Percentiles rank a stretch among this genome's conserved stretches.
Evolutionary conservation across 2,329 filamentous ascomycete genomes (phyloP).

Genomic region (Incumbomyces lentus): DNA sequence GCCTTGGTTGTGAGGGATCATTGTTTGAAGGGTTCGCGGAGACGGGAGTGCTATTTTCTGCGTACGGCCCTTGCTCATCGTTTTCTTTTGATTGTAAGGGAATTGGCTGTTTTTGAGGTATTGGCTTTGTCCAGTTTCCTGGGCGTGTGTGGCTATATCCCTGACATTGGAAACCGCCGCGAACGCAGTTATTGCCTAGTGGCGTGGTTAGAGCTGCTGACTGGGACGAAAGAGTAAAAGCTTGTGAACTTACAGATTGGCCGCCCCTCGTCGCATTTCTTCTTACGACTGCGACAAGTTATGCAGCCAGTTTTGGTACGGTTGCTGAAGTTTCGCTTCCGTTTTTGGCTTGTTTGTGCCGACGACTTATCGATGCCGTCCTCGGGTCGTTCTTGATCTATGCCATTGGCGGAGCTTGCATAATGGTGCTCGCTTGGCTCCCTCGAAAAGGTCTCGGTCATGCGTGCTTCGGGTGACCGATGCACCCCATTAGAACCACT

Average conservation of each 20-base stretch:
- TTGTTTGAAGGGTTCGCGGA: slow-evolving; percentile 33
- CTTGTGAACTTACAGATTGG: slow-evolving; percentile 64
- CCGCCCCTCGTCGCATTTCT: slow-evolving; percentile 94
- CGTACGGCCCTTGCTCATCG: slow-evolving; percentile 8
- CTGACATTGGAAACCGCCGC: slow-evolving; percentile 81
- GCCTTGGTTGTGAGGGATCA: slow-evolving; percentile 22
- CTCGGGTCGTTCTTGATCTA: slow-evolving; percentile 26
- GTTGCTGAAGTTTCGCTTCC: slow-evolving; percentile 65
- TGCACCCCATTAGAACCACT: slow-evolving; percentile 1
- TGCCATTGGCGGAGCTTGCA: slow-evolving; percentile 28
- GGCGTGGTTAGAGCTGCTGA: slow-evolving; percentile 5
- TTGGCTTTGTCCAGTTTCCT: slow-evolving; percentile 62
- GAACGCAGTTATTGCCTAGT: slow-evolving; percentile 75
- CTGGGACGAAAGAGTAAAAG: slow-evolving; percentile 2
- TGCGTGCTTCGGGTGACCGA: slow-evolving; percentile 6
- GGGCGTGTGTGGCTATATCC: slow-evolving; percentile 70
- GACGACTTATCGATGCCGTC: slow-evolving; percentile 25
- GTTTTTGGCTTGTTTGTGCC: slow-evolving; percentile 31
- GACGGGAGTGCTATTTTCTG: slow-evolving; percentile 12
- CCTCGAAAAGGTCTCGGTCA: slow-evolving; percentile 43
- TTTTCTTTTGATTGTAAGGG: slow-evolving; percentile 69
- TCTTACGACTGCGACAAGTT: slow-evolving; percentile 84
- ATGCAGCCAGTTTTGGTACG: slow-evolving; percentile 91
- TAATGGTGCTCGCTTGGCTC: slow-evolving; percentile 34
- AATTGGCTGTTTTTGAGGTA: slow-evolving; percentile 56